Conservation (phyloP, 108 stramenopile genomes). For the Chaetoceros muelleri region DNA sequence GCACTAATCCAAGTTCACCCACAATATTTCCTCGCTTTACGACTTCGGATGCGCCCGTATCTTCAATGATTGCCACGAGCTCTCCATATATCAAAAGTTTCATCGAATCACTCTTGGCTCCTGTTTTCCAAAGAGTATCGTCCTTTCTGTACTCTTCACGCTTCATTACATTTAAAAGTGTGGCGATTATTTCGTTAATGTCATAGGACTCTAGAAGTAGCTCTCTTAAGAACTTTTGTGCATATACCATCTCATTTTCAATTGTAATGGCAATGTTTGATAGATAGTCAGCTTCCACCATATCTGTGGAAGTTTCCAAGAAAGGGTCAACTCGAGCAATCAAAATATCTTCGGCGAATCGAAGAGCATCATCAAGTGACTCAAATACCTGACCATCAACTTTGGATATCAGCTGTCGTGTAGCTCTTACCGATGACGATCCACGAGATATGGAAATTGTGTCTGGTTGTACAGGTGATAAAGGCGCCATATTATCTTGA, state of each 20-base stretch:
- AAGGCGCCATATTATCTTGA: constrained; percentile 1
- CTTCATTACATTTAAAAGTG: constrained; percentile 17
- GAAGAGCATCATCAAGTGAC: constrained; percentile 43
- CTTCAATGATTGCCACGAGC: constrained; percentile 44
- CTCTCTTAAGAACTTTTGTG: neutral
- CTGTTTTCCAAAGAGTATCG: constrained; percentile 45
- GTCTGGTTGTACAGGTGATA: neutral
- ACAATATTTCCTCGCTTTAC: constrained; percentile 30
- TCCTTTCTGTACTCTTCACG: constrained; percentile 28
- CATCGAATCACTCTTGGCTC: constrained; percentile 33
- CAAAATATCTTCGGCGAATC: constrained; percentile 54
- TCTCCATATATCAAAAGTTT: constrained; percentile 42
- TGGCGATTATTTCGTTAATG: constrained; percentile 7
- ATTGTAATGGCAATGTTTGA: neutral
- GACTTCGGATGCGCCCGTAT: constrained; percentile 29
- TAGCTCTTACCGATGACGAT: constrained; percentile 1
- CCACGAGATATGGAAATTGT: neutral
- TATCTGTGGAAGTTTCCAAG: constrained; percentile 16
- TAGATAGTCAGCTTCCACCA: constrained; percentile 1
- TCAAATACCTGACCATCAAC: constrained; percentile 41
- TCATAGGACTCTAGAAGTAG: constrained; percentile 1
- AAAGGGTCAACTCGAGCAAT: constrained; percentile 32
- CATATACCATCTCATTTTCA: neutral
- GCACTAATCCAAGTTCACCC: constrained; percentile 57
- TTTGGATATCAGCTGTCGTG: constrained; percentile 9